A percentile compares a stretch with the other conserved stretches of the same genome.
Evolutionary conservation across 169 alveolate species (phyloP).

Genomic region (Eimeria brunetti): DNA sequence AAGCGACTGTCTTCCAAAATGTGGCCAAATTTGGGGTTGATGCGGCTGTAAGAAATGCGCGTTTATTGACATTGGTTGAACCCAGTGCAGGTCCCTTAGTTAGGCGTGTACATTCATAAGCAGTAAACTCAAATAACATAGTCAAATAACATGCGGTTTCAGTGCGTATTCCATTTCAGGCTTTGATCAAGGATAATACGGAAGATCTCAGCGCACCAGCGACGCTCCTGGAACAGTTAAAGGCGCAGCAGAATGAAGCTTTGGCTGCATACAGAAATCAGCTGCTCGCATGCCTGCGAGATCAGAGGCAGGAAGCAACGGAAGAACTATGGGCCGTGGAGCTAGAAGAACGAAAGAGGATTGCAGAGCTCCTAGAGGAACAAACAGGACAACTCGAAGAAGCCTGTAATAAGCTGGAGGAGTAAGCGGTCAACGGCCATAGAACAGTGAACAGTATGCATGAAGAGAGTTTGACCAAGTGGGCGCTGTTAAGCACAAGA

Average conservation of each 20-base stretch:
- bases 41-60: constrained; percentile 12
- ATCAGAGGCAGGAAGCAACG: constrained; percentile 50
- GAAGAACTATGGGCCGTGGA: constrained; percentile 70
- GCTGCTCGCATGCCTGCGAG: constrained; percentile 50
- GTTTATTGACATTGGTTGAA: background rate
- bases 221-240: background rate
- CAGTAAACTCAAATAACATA: background rate
- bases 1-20: constrained; percentile 24
- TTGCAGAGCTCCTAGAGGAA: constrained; percentile 20
- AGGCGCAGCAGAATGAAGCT: constrained; percentile 16
- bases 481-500: background rate
- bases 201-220: constrained; percentile 22
- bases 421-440: background rate
- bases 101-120: background rate
- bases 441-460: background rate
- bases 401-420: constrained; percentile 1
- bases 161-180: background rate
- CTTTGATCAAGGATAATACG: background rate
- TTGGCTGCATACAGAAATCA: constrained; percentile 20
- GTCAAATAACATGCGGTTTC: background rate
- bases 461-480: background rate
- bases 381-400: constrained; percentile 20
- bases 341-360: background rate
- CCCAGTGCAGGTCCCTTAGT: background rate
- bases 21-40: constrained; percentile 56